Percentiles rank a stretch among this genome's conserved stretches.
phyloP scores from a whole-genome alignment of 345 rosid genomes.

The Sapria himalayana region DNA sequence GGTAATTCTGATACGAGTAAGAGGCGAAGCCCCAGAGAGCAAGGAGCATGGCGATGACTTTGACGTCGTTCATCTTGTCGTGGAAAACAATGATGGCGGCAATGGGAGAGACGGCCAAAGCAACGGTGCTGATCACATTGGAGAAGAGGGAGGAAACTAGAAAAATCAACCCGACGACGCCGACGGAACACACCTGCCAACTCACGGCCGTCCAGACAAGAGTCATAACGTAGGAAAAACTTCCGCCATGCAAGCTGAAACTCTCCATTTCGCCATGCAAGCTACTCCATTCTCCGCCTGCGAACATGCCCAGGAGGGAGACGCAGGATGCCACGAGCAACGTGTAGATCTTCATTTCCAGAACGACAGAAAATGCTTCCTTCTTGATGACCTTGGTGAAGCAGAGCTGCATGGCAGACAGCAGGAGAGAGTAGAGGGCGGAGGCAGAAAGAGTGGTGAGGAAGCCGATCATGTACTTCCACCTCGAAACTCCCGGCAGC shows the following conservation, averaged over 20 bases:
- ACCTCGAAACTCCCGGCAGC: slow-evolving; percentile 32
- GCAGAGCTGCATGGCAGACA: slow-evolving; percentile 57
- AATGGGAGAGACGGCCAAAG: slow-evolving; percentile 39
- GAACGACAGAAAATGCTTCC: slow-evolving; percentile 30
- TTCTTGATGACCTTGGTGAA: slow-evolving; percentile 41
- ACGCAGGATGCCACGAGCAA: slow-evolving; percentile 24
- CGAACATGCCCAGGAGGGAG: slow-evolving; percentile 25
- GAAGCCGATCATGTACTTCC: slow-evolving; percentile 36
- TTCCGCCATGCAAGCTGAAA: slow-evolving; percentile 25
- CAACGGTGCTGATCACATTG: slow-evolving; percentile 41
- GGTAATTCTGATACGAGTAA: slow-evolving; percentile 36
- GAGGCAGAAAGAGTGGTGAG: slow-evolving; percentile 42
- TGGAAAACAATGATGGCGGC: slow-evolving; percentile 32
- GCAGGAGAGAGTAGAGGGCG: slow-evolving; percentile 55
- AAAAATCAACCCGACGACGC: slow-evolving; percentile 52
- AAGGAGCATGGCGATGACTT: slow-evolving; percentile 41
- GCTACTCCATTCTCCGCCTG: slow-evolving; percentile 51
- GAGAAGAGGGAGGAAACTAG: slow-evolving; percentile 55
- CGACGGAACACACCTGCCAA: slow-evolving; percentile 56
- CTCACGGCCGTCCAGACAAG: slow-evolving; percentile 31
- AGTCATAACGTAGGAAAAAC: slow-evolving; percentile 29
- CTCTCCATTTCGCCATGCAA: slow-evolving; percentile 30
- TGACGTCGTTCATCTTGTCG: slow-evolving; percentile 44
- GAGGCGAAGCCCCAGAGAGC: slow-evolving; percentile 43
- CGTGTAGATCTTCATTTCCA: slow-evolving; percentile 46